These are phyloP conservation scores for Phylloboletellus chloephorus DNA, from an alignment of 1,284 basidiomycete species.

Conservation along the genomic window DNA sequence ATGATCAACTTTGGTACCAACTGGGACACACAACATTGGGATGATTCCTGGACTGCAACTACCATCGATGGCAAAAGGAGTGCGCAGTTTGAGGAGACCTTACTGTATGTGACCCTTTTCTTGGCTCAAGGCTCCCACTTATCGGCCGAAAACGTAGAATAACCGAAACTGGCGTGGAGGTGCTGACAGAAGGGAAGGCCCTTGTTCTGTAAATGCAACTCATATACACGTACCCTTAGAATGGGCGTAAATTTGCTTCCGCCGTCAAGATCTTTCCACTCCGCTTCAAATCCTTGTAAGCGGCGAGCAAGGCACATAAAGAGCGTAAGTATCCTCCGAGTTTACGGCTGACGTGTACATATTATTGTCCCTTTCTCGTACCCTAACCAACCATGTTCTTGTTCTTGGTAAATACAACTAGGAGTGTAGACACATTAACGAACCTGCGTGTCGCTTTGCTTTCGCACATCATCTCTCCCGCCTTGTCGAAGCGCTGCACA, in stretches of 20 bases:
- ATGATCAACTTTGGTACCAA: constrained; percentile 88
- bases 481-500: constrained; percentile 13
- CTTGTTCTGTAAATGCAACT: constrained; percentile 31
- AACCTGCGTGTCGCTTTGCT: constrained; percentile 23
- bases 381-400: constrained; percentile 23
- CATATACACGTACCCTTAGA: constrained; percentile 21
- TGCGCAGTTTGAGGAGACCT: constrained; percentile 94
- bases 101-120: constrained; percentile 54
- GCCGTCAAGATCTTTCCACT: constrained; percentile 10
- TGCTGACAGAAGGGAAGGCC: constrained; percentile 67
- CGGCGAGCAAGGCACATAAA: constrained; percentile 23
- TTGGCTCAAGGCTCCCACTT: constrained; percentile 9
- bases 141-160: constrained; percentile 50
- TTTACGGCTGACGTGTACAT: constrained; percentile 32
- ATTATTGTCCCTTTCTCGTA: constrained; percentile 27
- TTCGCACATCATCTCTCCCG: constrained; percentile 22
- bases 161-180: constrained; percentile 87
- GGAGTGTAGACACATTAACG: constrained; percentile 25
- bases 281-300: constrained; percentile 20
- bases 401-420: constrained; percentile 27
- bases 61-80: constrained; percentile 85
- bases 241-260: constrained; percentile 18
- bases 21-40: constrained; percentile 75
- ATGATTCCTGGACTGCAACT: constrained; percentile 91
- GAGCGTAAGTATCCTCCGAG: constrained; percentile 15